Percentiles rank a stretch among this genome's conserved stretches.
Conservation (phyloP, 345 rosid genomes). For the Diplotaxis tenuifolia region DNA sequence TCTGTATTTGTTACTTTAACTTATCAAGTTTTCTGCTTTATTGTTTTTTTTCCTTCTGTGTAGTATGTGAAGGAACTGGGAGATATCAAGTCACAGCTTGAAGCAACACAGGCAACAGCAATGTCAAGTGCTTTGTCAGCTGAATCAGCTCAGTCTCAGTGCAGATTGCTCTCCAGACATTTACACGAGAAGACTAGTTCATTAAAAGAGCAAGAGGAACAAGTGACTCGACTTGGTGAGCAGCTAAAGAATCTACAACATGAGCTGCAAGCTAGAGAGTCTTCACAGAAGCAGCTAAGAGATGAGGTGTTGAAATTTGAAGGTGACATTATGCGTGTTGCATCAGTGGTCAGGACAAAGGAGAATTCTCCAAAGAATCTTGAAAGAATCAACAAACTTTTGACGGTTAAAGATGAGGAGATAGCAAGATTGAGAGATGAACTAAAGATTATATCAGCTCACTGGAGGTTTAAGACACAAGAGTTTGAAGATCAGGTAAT, state of each 20-base stretch:
- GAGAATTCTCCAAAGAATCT: slow-evolving; percentile 67
- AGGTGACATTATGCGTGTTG: slow-evolving; percentile 61
- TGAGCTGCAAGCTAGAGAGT: slow-evolving; percentile 73
- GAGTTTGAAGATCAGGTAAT: slow-evolving; percentile 83
- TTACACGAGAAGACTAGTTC: slow-evolving; percentile 59
- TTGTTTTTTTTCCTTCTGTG: neutral
- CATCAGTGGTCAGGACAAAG: slow-evolving; percentile 50
- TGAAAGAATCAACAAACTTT: slow-evolving; percentile 57
- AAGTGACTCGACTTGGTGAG: slow-evolving; percentile 59
- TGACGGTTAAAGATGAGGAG: slow-evolving; percentile 66
- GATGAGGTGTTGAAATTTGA: slow-evolving; percentile 76
- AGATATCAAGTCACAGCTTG: slow-evolving; percentile 62
- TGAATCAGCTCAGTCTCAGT: slow-evolving; percentile 71
- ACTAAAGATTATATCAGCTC: slow-evolving; percentile 70
- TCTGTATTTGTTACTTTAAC: neutral
- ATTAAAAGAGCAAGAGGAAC: slow-evolving; percentile 66
- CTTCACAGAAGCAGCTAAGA: slow-evolving; percentile 71
- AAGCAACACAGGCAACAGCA: slow-evolving; percentile 64
- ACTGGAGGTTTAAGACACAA: slow-evolving; percentile 78
- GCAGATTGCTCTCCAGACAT: slow-evolving; percentile 54
- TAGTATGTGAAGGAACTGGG: slow-evolving; percentile 70
- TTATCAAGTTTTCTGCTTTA: neutral
- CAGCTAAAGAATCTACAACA: slow-evolving; percentile 58
- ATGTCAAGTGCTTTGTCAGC: slow-evolving; percentile 80
- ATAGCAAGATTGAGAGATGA: slow-evolving; percentile 71